Evolutionary conservation across 371 early-diverging fungal species (phyloP), one percentile per base, ranked within the genome.

Genomic region (Lichtheimia corymbifera): DNA sequence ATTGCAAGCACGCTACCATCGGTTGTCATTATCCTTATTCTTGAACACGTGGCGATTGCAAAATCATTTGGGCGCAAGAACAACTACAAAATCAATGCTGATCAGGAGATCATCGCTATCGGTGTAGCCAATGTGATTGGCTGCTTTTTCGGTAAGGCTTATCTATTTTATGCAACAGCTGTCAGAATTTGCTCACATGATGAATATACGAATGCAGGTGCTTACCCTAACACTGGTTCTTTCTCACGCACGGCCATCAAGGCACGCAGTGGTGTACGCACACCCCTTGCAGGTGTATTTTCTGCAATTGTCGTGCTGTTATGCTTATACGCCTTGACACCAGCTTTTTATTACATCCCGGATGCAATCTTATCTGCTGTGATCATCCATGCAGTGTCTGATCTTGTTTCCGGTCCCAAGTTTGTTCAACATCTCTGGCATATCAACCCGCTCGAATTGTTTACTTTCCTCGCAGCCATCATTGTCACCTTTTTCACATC

Each of bases 31-130:
- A 87, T 93, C 41, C 71, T 87, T 52, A 82, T 93, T 59, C 70
- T 95, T 30, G 96, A 94, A 68, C 93, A 93, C 69, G 87, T 93
- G 41, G 89, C 93, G 7, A 86, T 93, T 60, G 84, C 86, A 55
- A 91, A 92, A 70, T 84, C 93, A 2, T 92, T 92, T 73, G 94
- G 90, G 4, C 84, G 80, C 64, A 84, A 80, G 71, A 88, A 76
- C 77, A 87, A 83, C 63, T 83, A 83, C 64, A 61, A 71, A 4
- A 79, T 89, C 64, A 76, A 85, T 42, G 75, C 88, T 25, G 87
- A 88, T 68, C 94, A 94, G 71, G 97, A 97, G 68, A 69, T 94
- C 35, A 83, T 94, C 56, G 93, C 95, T 11, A 80, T 95, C 41
- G 96, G 95, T 14, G 56, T 91, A 15, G 83, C 89, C 44, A 97